A percentile compares a stretch with the other conserved stretches of the same genome.
Evolutionary conservation across 495 filamentous ascomycete genomes (phyloP).

Genomic region (Filosporella fistucella): DNA sequence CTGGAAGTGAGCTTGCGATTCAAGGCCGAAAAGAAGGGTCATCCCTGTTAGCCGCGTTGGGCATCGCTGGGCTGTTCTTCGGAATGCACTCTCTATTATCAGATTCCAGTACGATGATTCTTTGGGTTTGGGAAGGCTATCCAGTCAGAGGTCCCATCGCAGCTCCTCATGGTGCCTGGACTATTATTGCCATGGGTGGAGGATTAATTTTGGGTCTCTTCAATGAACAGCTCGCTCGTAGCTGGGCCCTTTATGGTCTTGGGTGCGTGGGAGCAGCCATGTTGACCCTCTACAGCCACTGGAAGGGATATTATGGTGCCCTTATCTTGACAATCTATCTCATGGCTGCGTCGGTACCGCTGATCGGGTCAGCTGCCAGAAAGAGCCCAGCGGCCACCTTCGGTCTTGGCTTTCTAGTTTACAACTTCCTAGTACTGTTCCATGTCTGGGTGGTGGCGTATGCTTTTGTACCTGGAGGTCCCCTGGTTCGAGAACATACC

Average conservation of each 20-base stretch:
- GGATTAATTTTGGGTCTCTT: slow-evolving; percentile 79
- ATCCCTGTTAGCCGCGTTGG: slow-evolving; percentile 64
- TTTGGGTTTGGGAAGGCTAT: slow-evolving; percentile 99
- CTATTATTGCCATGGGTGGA: slow-evolving; percentile 78
- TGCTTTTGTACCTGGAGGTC: slow-evolving; percentile 97
- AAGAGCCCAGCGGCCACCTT: slow-evolving; percentile 75
- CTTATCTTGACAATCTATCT: slow-evolving; percentile 72
- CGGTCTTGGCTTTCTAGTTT: slow-evolving; percentile 80
- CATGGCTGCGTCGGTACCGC: slow-evolving; percentile 71
- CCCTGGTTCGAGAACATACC: slow-evolving; percentile 87
- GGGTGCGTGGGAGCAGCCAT: slow-evolving; percentile 76
- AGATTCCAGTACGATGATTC: slow-evolving; percentile 97
- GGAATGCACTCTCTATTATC: slow-evolving; percentile 90
- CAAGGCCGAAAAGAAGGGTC: slow-evolving; percentile 54
- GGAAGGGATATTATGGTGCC: slow-evolving; percentile 88
- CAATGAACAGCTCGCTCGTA: slow-evolving; percentile 61
- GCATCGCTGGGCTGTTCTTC: slow-evolving; percentile 82
- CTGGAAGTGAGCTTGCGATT: slow-evolving; percentile 37
- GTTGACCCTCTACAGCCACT: slow-evolving; percentile 73
- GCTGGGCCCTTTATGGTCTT: slow-evolving; percentile 77
- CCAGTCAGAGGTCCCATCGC: slow-evolving; percentile 87
- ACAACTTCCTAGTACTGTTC: slow-evolving; percentile 87
- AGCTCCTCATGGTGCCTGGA: slow-evolving; percentile 80
- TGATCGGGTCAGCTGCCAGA: slow-evolving; percentile 70
- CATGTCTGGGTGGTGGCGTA: slow-evolving; percentile 99